Percentiles rank a stretch among this genome's conserved stretches.
Evolutionary conservation across 2,329 filamentous ascomycete genomes (phyloP).

Genomic region (Chaetomiaceae sp.): DNA sequence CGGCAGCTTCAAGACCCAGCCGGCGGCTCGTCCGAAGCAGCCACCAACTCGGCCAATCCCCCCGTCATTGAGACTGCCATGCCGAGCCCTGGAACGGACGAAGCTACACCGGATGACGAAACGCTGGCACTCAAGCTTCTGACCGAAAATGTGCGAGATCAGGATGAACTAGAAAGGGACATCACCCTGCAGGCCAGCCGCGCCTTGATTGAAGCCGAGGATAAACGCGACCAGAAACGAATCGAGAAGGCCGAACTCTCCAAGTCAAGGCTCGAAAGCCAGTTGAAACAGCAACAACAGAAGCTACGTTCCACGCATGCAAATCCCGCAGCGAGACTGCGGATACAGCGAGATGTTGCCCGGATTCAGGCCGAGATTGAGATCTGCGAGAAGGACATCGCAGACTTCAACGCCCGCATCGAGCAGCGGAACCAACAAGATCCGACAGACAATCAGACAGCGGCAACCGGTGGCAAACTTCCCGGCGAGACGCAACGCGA

Average conservation of each 20-base stretch:
- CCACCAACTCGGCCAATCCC: background rate
- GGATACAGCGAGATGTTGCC: slow-evolving; percentile 60
- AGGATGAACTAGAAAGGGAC: slow-evolving; percentile 86
- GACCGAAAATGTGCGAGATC: slow-evolving; percentile 69
- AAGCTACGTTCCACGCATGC: slow-evolving; percentile 40
- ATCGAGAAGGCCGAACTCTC: slow-evolving; percentile 54
- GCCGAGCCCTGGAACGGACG: background rate
- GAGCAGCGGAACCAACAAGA: slow-evolving; percentile 61
- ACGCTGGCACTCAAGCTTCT: slow-evolving; percentile 56
- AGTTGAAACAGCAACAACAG: slow-evolving; percentile 54
- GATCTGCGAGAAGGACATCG: slow-evolving; percentile 65
- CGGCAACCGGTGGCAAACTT: slow-evolving; percentile 38
- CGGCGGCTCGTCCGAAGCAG: background rate
- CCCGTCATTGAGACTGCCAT: background rate
- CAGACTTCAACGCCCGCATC: slow-evolving; percentile 77
- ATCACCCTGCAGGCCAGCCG: slow-evolving; percentile 62
- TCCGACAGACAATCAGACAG: slow-evolving; percentile 35
- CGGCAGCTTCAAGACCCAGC: background rate
- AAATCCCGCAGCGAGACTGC: slow-evolving; percentile 49
- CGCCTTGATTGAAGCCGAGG: slow-evolving; percentile 56
- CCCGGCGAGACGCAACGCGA: slow-evolving; percentile 81
- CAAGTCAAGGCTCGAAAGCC: slow-evolving; percentile 56
- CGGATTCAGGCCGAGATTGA: slow-evolving; percentile 61
- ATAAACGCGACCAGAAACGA: slow-evolving; percentile 57
- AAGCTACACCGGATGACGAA: slow-evolving; percentile 41